Percentiles rank a stretch among this genome's conserved stretches.
phyloP scores from a whole-genome alignment of 1,139 yeast genomes.

The Geotrichum restrictum region DNA sequence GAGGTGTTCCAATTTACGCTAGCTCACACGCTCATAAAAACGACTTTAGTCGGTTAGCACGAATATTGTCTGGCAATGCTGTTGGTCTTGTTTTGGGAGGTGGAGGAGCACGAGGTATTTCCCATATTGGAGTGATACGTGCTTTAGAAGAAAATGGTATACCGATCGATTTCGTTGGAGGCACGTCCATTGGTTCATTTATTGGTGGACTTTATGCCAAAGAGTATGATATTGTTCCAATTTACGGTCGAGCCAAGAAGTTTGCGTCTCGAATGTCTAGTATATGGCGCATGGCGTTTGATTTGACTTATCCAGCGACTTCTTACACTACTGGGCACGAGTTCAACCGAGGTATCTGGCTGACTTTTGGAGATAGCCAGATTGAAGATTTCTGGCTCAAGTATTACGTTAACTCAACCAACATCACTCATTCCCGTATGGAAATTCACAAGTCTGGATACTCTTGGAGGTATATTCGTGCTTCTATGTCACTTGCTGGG shows the following conservation, averaged over 20 bases:
- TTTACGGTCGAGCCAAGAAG: conserved; percentile 83
- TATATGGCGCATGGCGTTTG: conserved; percentile 77
- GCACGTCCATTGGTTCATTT: conserved; percentile 93
- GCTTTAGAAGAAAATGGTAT: conserved; percentile 92
- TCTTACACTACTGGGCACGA: conserved; percentile 96
- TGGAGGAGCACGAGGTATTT: conserved; percentile 94
- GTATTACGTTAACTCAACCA: conserved; percentile 86
- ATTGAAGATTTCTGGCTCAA: conserved; percentile 95
- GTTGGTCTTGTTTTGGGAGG: conserved; percentile 94
- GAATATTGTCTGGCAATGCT: conserved; percentile 86
- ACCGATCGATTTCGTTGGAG: conserved; percentile 91
- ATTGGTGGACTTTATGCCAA: conserved; percentile 93
- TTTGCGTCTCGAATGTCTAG: conserved; percentile 81
- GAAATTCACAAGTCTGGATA: conserved; percentile 89
- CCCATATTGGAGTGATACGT: conserved; percentile 84
- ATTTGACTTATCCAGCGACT: conserved; percentile 87
- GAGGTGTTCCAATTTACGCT: conserved; percentile 40
- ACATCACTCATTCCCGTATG: conserved; percentile 92
- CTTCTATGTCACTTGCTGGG: conserved; percentile 96
- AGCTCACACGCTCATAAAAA: conserved; percentile 62
- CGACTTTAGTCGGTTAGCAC: conserved; percentile 83
- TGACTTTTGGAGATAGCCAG: conserved; percentile 83
- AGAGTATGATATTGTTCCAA: conserved; percentile 86
- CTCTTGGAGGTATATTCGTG: conserved; percentile 93
- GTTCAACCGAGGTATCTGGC: conserved; percentile 95